Percentiles rank a stretch among this genome's conserved stretches.
Evolutionary conservation across 2,329 filamentous ascomycete species (phyloP).

Genomic region (Fonsecaea monophora): DNA sequence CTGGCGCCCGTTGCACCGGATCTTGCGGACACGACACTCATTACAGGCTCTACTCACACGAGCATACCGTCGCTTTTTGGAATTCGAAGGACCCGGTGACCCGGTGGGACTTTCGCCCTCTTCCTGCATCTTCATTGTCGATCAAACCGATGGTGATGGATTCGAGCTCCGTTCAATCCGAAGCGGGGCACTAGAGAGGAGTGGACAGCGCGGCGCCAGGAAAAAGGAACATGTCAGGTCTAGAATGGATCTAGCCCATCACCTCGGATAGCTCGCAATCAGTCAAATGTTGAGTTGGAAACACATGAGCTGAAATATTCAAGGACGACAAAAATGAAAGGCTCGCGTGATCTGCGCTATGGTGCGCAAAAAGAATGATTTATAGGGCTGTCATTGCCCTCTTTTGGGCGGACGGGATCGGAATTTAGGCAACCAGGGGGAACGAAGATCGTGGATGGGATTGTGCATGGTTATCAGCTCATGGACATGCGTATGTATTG

Average conservation of each 20-base stretch:
- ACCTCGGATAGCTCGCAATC: background rate
- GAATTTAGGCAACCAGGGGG: background rate
- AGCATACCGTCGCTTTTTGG: constrained; percentile 21
- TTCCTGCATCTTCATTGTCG: constrained; percentile 14
- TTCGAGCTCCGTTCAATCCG: background rate
- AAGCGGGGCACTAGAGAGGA: background rate
- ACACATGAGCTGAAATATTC: background rate
- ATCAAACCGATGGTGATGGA: background rate
- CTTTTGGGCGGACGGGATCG: background rate
- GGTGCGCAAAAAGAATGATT: background rate
- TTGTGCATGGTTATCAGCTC: background rate
- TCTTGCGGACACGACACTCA: constrained; percentile 52
- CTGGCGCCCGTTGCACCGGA: constrained; percentile 49
- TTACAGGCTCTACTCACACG: constrained; percentile 45
- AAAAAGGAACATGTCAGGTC: background rate
- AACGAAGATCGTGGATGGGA: background rate
- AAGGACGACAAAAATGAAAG: background rate
- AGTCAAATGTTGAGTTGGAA: background rate
- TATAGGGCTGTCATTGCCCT: background rate
- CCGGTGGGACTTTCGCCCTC: constrained; percentile 24
- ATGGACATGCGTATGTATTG: background rate
- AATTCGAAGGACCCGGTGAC: constrained; percentile 25
- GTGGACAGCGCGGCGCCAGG: background rate
- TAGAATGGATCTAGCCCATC: background rate
- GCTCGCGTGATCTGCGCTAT: background rate